A percentile compares a stretch with the other conserved stretches of the same genome.
Evolutionary conservation across 495 filamentous ascomycete species (phyloP).

Genomic region (Alectoria sarmentosa): DNA sequence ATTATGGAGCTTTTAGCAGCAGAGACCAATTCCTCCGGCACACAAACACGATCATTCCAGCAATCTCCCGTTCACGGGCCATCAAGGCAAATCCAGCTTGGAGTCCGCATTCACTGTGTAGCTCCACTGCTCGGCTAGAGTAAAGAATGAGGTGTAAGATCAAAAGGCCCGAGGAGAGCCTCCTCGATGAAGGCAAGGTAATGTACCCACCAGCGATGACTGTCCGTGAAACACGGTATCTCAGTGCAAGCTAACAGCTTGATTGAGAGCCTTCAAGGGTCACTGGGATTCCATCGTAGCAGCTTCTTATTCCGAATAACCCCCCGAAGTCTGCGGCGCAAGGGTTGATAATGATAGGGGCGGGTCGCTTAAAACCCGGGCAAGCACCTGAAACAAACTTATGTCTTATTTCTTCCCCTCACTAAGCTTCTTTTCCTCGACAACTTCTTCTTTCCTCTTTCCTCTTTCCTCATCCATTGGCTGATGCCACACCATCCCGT

Average conservation of each 20-base stretch:
- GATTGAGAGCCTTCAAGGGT: background rate
- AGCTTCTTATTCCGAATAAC: background rate
- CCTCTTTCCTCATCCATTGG: background rate
- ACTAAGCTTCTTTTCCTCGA: background rate
- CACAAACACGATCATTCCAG: background rate
- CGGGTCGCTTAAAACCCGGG: background rate
- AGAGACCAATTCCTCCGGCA: background rate
- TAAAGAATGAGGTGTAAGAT: background rate
- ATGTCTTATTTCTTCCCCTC: background rate
- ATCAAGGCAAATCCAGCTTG: background rate
- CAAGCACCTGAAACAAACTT: conserved; percentile 1
- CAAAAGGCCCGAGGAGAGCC: background rate
- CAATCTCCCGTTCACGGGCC: background rate
- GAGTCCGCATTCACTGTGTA: background rate
- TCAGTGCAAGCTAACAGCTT: background rate
- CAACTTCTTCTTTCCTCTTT: background rate
- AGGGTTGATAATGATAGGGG: background rate
- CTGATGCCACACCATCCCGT: background rate
- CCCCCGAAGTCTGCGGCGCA: background rate
- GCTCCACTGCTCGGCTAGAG: background rate
- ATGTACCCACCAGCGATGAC: background rate
- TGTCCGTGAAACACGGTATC: background rate
- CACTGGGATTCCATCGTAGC: background rate
- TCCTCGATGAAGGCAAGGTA: background rate
- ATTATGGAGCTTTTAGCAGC: background rate